phyloP scores from a whole-genome alignment of 148 eudicot species.

The Camellia japonica region DNA sequence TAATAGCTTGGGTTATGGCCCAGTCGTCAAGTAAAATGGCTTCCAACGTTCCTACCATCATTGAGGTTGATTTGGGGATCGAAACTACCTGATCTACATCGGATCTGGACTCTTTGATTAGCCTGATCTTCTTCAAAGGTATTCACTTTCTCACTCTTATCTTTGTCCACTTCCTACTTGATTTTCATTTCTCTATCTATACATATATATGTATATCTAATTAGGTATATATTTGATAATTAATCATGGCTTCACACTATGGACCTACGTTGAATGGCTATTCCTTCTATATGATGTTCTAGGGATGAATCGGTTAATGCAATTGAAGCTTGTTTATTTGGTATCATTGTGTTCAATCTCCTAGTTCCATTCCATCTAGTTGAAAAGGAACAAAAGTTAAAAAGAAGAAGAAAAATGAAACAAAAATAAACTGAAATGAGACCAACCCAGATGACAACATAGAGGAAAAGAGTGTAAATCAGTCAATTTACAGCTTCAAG shows the following conservation, averaged over 20 bases:
- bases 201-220: not conserved
- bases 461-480: no score
- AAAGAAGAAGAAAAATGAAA: no score
- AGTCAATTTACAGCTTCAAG: no score
- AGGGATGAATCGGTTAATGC: not conserved
- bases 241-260: no score
- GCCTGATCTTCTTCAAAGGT: slow-evolving; percentile 87
- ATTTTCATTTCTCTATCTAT: not conserved
- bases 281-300: not conserved
- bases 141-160: not conserved
- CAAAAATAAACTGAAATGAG: not conserved
- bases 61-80: slow-evolving; percentile 83
- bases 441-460: no score
- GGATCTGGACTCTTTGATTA: slow-evolving; percentile 80
- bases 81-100: slow-evolving; percentile 93
- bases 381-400: not conserved
- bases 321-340: not conserved
- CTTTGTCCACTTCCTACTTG: not conserved
- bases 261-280: no score
- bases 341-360: not conserved
- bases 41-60: slow-evolving; percentile 48
- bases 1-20: slow-evolving; percentile 46
- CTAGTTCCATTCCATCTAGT: not conserved
- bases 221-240: no score
- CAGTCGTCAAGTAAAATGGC: slow-evolving; percentile 20